Evolutionary conservation across 495 filamentous ascomycete genomes (phyloP), one percentile per base, ranked within the genome.

Genomic region (Staphylotrichum longicolle): DNA sequence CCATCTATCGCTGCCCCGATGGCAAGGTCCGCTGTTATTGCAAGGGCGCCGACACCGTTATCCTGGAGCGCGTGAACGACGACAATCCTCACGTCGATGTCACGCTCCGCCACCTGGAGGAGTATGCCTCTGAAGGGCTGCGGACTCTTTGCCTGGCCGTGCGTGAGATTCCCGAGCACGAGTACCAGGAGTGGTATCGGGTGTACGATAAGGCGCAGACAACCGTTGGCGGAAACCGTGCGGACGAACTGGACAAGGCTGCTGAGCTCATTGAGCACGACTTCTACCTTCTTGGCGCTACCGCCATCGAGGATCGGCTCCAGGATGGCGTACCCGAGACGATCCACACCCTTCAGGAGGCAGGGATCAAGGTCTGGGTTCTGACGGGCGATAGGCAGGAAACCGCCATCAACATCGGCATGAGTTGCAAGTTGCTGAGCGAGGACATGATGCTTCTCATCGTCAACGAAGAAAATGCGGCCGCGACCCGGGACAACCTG

Each of bases 321-420:
- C 95, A 99, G 71, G 95, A 99, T 70, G 95, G 95, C 58, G 95
- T 99, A 4, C 95, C 95, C 4, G 95, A 99, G 72, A 99, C 95
- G 3, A 99, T 99, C 63, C 91, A 98, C 74, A 97, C 93, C 0
- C 83, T 99, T 9, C 95, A 99, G 70, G 89, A 91, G 59, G 95
- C 95, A 27, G 94, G 94, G 35, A 98, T 99, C 75, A 99, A 99
- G 77, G 86, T 99, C 49, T 99, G 95, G 94, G 95, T 99, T 27
- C 76, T 99, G 72, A 99, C 95, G 44, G 95, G 95, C 68, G 95
- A 99, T 79, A 83, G 95, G 68, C 95, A 99, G 72, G 95, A 99
- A 72, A 99, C 95, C 51, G 95, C 95, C 53, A 99, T 99, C 78
- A 99, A 99, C 70, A 99, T 99, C 68, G 95, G 95, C 60, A 99